Evolutionary conservation across 441 rosid species (phyloP).

Genomic region (Euphorbia celastroides): DNA sequence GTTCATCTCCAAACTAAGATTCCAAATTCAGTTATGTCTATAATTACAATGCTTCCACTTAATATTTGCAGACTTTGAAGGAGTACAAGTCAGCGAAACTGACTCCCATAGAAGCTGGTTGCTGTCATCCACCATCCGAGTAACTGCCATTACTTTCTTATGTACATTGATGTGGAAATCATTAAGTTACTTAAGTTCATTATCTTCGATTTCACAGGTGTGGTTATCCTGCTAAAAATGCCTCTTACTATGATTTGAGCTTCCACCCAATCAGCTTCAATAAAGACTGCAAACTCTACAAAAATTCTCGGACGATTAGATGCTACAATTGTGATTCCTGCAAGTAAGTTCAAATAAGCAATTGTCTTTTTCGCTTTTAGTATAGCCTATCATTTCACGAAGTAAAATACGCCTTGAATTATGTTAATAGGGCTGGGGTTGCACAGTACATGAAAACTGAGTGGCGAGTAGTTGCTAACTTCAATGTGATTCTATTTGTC

Average conservation of each 20-base stretch:
- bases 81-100: conserved; percentile 63
- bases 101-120: conserved; percentile 85
- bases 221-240: conserved; percentile 73
- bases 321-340: conserved; percentile 93
- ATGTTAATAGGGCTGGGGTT: conserved; percentile 71
- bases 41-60: conserved; percentile 19
- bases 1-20: too few species aligned
- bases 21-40: conserved; percentile 5
- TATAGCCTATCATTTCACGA: background rate
- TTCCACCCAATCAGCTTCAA: conserved; percentile 74
- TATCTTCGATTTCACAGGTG: conserved; percentile 50
- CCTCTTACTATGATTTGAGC: conserved; percentile 76
- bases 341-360: conserved; percentile 45
- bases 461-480: conserved; percentile 86
- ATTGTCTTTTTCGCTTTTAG: background rate
- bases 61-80: conserved; percentile 48
- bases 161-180: background rate
- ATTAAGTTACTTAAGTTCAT: background rate
- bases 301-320: conserved; percentile 53
- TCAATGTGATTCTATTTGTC: conserved; percentile 59
- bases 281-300: conserved; percentile 79
- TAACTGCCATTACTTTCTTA: conserved; percentile 18
- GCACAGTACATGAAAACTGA: conserved; percentile 90
- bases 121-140: conserved; percentile 94
- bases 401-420: background rate